Evolutionary conservation across 2,329 filamentous ascomycete species (phyloP), one percentile per base, ranked within the genome.

Genomic region (Ophiosphaerella narmari): DNA sequence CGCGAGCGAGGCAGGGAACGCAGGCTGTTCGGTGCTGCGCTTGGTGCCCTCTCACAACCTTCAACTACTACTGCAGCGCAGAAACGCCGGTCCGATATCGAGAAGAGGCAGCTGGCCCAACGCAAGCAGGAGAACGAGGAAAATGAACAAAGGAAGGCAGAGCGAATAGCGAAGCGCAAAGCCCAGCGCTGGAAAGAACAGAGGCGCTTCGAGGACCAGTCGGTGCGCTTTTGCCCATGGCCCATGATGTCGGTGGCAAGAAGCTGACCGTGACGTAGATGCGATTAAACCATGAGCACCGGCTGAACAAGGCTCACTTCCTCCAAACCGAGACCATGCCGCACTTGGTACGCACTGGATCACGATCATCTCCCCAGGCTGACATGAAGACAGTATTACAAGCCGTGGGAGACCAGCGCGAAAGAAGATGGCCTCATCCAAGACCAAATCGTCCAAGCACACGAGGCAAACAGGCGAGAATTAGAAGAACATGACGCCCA

Each of bases 1-100:
- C 58, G 66, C 65, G 93, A 97, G 70, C 90, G 87, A 72, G 91
- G 89, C 70, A 87, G 93, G 33, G 89, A 90, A 18, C 88, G 89
- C 73, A 84, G 93, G 45, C 80, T 97, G 53, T 97, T 97, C 68
- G 92, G 93, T 54, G 89, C 87, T 32, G 76, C 95, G 48, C 78
- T 94, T 52, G 89, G 82, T 70, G 90, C 88, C 33, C 80, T 96
- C 52, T 91, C 87, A 72, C 89, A 93, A 75, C 86, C 82, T 63
- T 82, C 81, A 3, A 33, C 26, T 52, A 57, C 69, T 67, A 82
- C 79, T 60, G 77, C 80, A 76, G 78, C 85, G 55, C 77, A 88
- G 74, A 87, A 83, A 74, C 86, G 84, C 63, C 86, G 89, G 49
- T 83, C 82, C 54, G 91, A 93, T 71, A 91, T 93, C 71, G 91